A percentile compares a stretch with the other conserved stretches of the same genome.
Conservation (phyloP, 352 stramenopile genomes). For the Pythium pyrilobum region DNA sequence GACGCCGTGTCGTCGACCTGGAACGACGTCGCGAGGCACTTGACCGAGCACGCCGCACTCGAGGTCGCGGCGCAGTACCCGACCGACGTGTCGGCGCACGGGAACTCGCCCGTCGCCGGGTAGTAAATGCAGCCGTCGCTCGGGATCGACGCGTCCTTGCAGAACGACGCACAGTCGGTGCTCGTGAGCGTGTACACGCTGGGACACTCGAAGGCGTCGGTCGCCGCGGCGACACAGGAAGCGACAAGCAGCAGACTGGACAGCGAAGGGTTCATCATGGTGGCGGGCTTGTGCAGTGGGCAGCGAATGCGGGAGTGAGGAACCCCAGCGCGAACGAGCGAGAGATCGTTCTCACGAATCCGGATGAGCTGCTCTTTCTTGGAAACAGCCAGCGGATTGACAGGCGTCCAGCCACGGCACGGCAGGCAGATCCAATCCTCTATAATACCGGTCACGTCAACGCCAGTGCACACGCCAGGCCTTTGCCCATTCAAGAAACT, state of each 20-base stretch:
- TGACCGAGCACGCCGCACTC: conserved; percentile 6
- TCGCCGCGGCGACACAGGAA: background rate
- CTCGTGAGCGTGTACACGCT: conserved; percentile 17
- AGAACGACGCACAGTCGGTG: conserved; percentile 9
- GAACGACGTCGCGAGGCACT: conserved; percentile 16
- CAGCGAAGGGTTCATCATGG: background rate
- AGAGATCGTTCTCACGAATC: too few relatives aligned
- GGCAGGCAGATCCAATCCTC: too few relatives aligned
- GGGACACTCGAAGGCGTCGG: conserved; percentile 5
- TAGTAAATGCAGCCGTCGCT: conserved; percentile 19
- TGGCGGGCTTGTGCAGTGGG: background rate
- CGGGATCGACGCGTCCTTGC: background rate
- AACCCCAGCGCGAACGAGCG: background rate
- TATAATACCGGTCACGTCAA: too few relatives aligned
- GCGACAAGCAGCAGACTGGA: background rate
- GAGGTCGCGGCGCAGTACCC: conserved; percentile 14
- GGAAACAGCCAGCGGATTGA: conserved; percentile 3
- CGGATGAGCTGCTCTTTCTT: too few relatives aligned
- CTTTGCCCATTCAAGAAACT: conserved; percentile 2
- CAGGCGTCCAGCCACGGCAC: conserved; percentile 2
- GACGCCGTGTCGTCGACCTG: background rate
- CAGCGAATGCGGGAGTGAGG: conserved; percentile 1
- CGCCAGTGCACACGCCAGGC: too few relatives aligned
- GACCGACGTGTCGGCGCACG: conserved; percentile 14
- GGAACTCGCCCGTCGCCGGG: conserved; percentile 3